These are phyloP conservation scores for Candida qinlingensis DNA, from an alignment of 805 yeast species.

Conservation along the genomic window DNA sequence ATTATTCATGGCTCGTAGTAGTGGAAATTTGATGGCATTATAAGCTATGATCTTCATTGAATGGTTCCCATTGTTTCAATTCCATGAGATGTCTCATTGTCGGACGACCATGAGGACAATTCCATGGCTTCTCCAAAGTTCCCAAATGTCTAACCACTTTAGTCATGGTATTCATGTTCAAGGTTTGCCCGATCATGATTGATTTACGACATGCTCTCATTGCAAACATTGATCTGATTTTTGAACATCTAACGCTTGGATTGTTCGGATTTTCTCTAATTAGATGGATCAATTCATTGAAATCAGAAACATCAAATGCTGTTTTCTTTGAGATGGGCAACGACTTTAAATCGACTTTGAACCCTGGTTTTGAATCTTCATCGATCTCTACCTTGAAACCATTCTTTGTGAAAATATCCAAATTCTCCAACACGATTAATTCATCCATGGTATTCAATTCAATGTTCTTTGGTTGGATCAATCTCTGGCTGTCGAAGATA, in stretches of 20 bases:
- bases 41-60: conserved; percentile 37
- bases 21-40: conserved; percentile 4
- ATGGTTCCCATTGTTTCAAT: conserved; percentile 40
- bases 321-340: conserved; percentile 72
- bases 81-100: conserved; percentile 88
- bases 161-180: conserved; percentile 56
- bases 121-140: conserved; percentile 86
- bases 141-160: conserved; percentile 64
- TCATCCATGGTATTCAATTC: conserved; percentile 79
- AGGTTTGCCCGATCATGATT: conserved; percentile 85
- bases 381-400: conserved; percentile 65
- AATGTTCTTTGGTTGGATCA: conserved; percentile 53
- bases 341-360: conserved; percentile 47
- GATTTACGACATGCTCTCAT: conserved; percentile 93
- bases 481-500: conserved; percentile 59
- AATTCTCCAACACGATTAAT: conserved; percentile 57
- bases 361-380: conserved; percentile 50
- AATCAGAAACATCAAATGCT: conserved; percentile 58
- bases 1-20: not conserved
- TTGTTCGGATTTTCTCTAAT: conserved; percentile 51
- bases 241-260: conserved; percentile 55
- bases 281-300: conserved; percentile 70
- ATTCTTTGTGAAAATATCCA: conserved; percentile 54
- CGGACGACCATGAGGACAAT: conserved; percentile 93
- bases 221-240: conserved; percentile 80